Percentiles rank a stretch among this genome's conserved stretches.
Conservation (phyloP, 306 rosid genomes). For the Sphenostylis stenocarpa region DNA sequence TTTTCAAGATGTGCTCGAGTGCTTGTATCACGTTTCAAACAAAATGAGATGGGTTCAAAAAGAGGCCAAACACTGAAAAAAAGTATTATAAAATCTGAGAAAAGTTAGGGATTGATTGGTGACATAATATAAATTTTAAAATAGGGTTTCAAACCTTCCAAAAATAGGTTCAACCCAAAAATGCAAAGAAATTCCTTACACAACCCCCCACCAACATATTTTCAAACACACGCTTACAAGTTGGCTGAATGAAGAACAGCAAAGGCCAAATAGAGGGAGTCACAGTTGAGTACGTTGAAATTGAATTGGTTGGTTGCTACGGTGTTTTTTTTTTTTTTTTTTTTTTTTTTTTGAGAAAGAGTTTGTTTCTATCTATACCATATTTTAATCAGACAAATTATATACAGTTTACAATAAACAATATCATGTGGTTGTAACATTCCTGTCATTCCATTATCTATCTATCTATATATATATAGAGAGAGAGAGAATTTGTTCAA, state of each 20-base stretch:
- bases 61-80: not conserved
- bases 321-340: too few relatives aligned
- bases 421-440: not conserved
- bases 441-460: not conserved
- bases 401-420: not conserved
- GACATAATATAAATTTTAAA: not conserved
- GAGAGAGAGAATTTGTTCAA: not conserved
- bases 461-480: not conserved
- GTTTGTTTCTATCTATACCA: not conserved
- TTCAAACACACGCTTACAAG: not conserved
- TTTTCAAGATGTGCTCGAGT: not conserved
- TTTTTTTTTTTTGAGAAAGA: too few relatives aligned
- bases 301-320: not conserved
- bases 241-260: not conserved
- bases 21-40: not conserved
- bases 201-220: not conserved
- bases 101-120: not conserved
- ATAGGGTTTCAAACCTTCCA: not conserved
- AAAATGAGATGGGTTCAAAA: not conserved
- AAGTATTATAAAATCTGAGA: not conserved
- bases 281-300: not conserved
- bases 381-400: not conserved
- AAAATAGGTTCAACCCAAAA: not conserved
- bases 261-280: not conserved
- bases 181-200: not conserved